Percentiles rank a stretch among this genome's conserved stretches.
phyloP scores from a whole-genome alignment of 1,139 yeast species.

The Zygoascus sp. region DNA sequence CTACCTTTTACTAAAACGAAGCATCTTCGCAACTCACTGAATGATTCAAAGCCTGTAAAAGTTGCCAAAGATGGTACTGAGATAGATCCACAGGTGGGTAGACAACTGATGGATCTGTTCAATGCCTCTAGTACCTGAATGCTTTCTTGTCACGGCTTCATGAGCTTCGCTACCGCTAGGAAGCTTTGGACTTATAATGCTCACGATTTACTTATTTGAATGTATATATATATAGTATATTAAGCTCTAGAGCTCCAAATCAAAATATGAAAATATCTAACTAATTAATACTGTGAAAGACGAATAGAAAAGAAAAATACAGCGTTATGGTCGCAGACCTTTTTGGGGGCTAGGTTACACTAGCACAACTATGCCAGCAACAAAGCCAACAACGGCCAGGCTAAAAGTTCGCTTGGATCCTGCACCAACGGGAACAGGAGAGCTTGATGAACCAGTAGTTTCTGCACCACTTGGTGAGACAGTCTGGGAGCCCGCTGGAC shows the following conservation, averaged over 20 bases:
- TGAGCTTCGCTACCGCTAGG: too few species aligned
- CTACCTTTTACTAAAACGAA: conserved; percentile 34
- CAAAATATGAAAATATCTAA: conserved; percentile 3
- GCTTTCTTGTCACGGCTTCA: background rate
- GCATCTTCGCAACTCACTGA: conserved; percentile 35
- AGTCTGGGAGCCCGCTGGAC: conserved; percentile 10
- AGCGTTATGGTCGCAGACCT: background rate
- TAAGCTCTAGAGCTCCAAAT: background rate
- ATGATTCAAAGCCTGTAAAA: conserved; percentile 37
- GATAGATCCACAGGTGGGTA: conserved; percentile 35
- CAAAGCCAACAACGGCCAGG: conserved; percentile 14
- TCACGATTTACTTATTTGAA: background rate
- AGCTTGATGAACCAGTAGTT: conserved; percentile 10
- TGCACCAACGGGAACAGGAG: conserved; percentile 14
- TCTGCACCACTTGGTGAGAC: conserved; percentile 11
- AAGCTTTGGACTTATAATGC: background rate
- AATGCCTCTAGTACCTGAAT: conserved; percentile 3
- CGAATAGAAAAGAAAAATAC: background rate
- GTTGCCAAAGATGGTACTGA: conserved; percentile 43
- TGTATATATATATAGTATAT: background rate
- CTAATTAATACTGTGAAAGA: background rate
- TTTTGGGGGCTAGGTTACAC: background rate
- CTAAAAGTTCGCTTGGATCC: conserved; percentile 14
- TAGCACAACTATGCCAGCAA: conserved; percentile 5
- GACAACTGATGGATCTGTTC: conserved; percentile 30